Evolutionary conservation across 768 basidiomycete species (phyloP), one percentile per base, ranked within the genome.

Genomic region (Melanogaster broomeanus): DNA sequence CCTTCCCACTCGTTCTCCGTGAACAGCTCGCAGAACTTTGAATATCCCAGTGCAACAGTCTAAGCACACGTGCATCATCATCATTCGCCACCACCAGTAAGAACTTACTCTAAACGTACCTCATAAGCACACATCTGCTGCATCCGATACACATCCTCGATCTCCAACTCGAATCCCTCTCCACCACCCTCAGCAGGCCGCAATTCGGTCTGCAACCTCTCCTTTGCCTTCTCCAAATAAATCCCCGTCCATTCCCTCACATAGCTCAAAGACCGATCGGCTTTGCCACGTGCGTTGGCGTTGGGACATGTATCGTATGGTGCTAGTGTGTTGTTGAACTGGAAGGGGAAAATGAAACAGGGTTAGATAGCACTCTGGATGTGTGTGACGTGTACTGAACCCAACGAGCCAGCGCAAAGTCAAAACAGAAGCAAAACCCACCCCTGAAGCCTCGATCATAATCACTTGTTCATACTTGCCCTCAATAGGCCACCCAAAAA

Each of bases 1-100:
- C 92, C 92, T 64, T 90, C 86, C 94, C 93, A 98, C 69, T 97
- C 94, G 39, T 90, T 84, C 60, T 87, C 79, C 0, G 91, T 93
- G 69, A 98, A 98, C 3, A 97, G 74, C 49, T 85, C 84, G 57
- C 93, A 98, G 72, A 95, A 98, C 56, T 85, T 87, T 15, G 91
- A 93, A 64, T 92, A 95, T 9, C 92, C 93, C 11, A 96, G 77
- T 0, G 92, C 89, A 40, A 96, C 95, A 16, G 95, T 94, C 88
- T 90, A 48, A 12, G 31, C 30, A 11, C 30, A 18, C 5, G 38
- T n/a, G n/a, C n/a, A n/a, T n/a, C 25, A n/a, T n/a, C 30, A 18
- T 59, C 39, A 53, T 48, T 30, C n/a, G 8, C 33, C 6, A 19
- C 15, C 0, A 27, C 4, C 8, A 22, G 16, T n/a, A 15, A 13